Evolutionary conservation across 257 asterid genomes (phyloP).

Genomic region (Solanum tarapatanum): DNA sequence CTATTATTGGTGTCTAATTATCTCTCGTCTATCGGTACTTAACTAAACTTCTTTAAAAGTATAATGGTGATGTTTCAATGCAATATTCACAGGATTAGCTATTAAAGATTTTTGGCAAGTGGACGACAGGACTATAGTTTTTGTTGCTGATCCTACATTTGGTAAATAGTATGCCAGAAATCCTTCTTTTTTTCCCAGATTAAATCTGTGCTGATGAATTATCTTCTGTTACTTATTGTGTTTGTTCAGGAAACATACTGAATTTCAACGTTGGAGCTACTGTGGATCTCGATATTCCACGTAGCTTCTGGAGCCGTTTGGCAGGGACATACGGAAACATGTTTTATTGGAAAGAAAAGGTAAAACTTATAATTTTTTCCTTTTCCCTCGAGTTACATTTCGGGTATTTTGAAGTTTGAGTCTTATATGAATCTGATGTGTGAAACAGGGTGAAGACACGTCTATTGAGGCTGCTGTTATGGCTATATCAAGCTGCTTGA

Average conservation of each 20-base stretch:
- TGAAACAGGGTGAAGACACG: constrained; percentile 70
- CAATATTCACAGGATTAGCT: constrained; percentile 54
- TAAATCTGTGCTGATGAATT: background rate
- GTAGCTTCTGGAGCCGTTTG: constrained; percentile 88
- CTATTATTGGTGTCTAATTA: background rate
- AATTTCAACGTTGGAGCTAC: constrained; percentile 85
- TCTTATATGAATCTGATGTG: background rate
- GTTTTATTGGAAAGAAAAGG: constrained; percentile 94
- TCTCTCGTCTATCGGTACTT: background rate
- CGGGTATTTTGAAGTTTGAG: background rate
- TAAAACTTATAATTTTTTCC: background rate
- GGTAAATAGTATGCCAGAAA: constrained; percentile 28
- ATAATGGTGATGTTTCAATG: background rate
- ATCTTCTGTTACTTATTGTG: background rate
- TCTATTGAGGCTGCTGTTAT: constrained; percentile 84
- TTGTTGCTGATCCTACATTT: constrained; percentile 93
- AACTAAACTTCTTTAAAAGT: background rate
- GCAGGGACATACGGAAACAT: constrained; percentile 92
- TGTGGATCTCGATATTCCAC: constrained; percentile 85
- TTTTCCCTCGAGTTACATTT: background rate
- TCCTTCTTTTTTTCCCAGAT: background rate
- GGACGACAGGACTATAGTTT: constrained; percentile 79
- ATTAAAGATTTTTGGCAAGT: constrained; percentile 85
- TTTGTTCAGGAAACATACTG: constrained; percentile 62
- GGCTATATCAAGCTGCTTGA: constrained; percentile 66